phyloP scores from a whole-genome alignment of 352 stramenopile genomes.

The Phytophthora colocasiae region DNA sequence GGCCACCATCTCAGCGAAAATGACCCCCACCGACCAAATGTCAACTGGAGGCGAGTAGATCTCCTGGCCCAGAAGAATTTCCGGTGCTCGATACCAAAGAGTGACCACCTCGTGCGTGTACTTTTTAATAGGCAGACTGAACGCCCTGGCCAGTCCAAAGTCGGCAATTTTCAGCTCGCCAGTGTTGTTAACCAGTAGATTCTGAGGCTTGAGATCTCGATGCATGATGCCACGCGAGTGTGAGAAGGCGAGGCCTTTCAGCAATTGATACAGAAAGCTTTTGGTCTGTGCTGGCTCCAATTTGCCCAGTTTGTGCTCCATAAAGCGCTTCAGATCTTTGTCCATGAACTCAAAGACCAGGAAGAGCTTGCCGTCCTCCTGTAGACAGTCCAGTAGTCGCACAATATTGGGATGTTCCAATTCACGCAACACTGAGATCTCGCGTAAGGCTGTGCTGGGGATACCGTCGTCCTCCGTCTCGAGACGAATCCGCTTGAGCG shows the following conservation, averaged over 20 bases:
- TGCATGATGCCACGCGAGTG: slow-evolving; percentile 91
- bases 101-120: slow-evolving; percentile 99
- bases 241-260: slow-evolving; percentile 89
- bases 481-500: slow-evolving; percentile 97
- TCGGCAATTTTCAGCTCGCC: slow-evolving; percentile 98
- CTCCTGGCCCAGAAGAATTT: slow-evolving; percentile 97
- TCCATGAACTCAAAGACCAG: slow-evolving; percentile 99
- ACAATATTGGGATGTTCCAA: slow-evolving; percentile 99
- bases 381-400: slow-evolving; percentile 94
- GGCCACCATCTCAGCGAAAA: slow-evolving; percentile 87
- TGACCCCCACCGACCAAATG: slow-evolving; percentile 88
- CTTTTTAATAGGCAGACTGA: slow-evolving; percentile 97
- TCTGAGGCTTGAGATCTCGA: slow-evolving; percentile 98
- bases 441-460: slow-evolving; percentile 97
- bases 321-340: slow-evolving; percentile 97
- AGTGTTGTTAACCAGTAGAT: slow-evolving; percentile 95
- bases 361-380: slow-evolving; percentile 96
- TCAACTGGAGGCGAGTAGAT: slow-evolving; percentile 90
- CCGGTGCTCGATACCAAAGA: slow-evolving; percentile 98
- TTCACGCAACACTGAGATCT: slow-evolving; percentile 98
- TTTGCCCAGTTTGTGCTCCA: slow-evolving; percentile 89
- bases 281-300: slow-evolving; percentile 74
- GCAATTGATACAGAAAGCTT: slow-evolving; percentile 86
- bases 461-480: slow-evolving; percentile 99
- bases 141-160: slow-evolving; percentile 97